phyloP scores from a whole-genome alignment of 192 early-diverging fungal genomes.

The Backusella morwellensis region DNA sequence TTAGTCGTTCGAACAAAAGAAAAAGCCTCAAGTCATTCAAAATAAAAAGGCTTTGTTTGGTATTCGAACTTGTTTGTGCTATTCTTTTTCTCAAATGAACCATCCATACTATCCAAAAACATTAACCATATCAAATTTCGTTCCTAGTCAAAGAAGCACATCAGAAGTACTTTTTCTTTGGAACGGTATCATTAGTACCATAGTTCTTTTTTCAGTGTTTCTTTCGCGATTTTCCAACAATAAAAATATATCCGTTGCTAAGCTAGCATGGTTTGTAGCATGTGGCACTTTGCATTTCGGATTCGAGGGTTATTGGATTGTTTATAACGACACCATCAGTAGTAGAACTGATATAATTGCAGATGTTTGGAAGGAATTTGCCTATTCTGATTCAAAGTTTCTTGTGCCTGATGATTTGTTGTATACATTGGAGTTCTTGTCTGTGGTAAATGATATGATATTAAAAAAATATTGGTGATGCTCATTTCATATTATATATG shows the following conservation, averaged over 20 bases:
- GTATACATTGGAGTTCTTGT: conserved; percentile 82
- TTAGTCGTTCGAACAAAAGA: not conserved
- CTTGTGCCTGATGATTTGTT: conserved; percentile 81
- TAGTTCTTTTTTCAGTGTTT: not conserved
- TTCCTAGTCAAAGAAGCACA: conserved; percentile 36
- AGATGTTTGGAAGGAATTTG: conserved; percentile 91
- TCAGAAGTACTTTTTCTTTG: conserved; percentile 19
- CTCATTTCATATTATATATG: not conserved
- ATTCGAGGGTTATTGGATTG: conserved; percentile 86
- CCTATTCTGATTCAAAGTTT: conserved; percentile 85
- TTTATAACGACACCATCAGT: conserved; percentile 64
- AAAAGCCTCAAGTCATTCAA: not conserved
- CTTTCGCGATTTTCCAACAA: not conserved
- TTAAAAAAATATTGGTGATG: conserved; percentile 22
- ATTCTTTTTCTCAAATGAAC: not conserved
- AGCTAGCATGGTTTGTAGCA: conserved; percentile 82
- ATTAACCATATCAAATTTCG: conserved; percentile 36
- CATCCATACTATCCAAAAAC: conserved; percentile 48
- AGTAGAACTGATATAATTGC: conserved; percentile 53
- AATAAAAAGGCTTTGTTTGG: not conserved
- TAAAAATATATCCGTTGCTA: not conserved
- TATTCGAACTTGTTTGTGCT: not conserved
- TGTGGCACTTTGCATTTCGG: conserved; percentile 80
- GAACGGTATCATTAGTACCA: not conserved
- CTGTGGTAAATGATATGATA: conserved; percentile 62